A percentile compares a stretch with the other conserved stretches of the same genome.
These are phyloP conservation scores for Mortierella sp. DNA, from an alignment of 371 early-diverging fungal genomes.

Conservation along the genomic window DNA sequence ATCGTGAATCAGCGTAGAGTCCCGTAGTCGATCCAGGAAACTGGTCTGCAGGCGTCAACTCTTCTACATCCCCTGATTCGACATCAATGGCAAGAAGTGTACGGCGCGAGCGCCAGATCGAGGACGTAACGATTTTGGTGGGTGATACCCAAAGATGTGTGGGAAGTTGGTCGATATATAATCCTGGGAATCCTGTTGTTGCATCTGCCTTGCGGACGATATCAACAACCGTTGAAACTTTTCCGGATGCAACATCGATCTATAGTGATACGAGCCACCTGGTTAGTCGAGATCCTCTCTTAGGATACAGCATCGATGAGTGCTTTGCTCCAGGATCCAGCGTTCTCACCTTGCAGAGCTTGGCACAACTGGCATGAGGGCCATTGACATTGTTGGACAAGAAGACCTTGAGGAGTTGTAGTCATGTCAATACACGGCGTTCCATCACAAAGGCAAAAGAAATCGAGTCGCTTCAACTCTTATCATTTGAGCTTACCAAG, in stretches of 20 bases:
- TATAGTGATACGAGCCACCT: background rate
- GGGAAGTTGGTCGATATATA: conserved; percentile 64
- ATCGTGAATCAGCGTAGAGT: conserved; percentile 31
- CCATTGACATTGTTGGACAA: conserved; percentile 65
- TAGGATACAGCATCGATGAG: background rate
- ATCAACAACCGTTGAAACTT: conserved; percentile 42
- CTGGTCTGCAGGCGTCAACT: conserved; percentile 26
- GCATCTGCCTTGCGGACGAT: conserved; percentile 38
- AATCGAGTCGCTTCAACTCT: background rate
- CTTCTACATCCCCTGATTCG: conserved; percentile 45
- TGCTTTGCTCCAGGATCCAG: background rate
- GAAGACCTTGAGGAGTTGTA: conserved; percentile 48
- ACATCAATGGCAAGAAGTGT: conserved; percentile 60
- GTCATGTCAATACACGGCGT: background rate
- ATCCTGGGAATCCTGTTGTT: conserved; percentile 63
- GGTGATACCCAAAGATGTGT: conserved; percentile 54
- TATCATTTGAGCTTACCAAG: conserved; percentile 25
- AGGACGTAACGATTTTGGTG: conserved; percentile 28
- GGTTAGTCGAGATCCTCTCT: too few species aligned
- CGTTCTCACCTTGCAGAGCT: conserved; percentile 48
- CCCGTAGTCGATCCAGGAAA: conserved; percentile 31
- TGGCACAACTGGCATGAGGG: conserved; percentile 65
- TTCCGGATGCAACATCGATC: conserved; percentile 39
- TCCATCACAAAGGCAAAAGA: background rate
- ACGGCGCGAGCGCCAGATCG: conserved; percentile 56